Base-by-base conservation (phyloP, 768 basidiomycete species). In the Lactarius sanguifluus region DNA sequence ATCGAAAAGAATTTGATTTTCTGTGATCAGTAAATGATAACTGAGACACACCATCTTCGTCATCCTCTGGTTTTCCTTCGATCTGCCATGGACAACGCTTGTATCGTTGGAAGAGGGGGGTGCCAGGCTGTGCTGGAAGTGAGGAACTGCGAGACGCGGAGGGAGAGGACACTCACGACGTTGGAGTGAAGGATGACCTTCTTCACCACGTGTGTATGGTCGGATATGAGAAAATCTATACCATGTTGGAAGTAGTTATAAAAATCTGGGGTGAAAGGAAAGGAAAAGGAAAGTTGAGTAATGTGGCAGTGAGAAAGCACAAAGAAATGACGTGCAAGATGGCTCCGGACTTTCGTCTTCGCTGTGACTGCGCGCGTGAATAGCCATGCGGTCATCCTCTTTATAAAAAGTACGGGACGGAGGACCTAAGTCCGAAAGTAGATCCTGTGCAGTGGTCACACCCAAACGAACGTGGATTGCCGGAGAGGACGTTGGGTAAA, bases 221-320 rank as follows among this genome's bases (percentile, higher is more conserved):
- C 88, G 28, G 87, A 89, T 20, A 97, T 82, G 34, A 96, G 82
- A 69, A 96, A 91, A 74, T 97, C 94, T 23, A 97, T 77, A 1
- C 94, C 94, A 72, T 94, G 87, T 70, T 94, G 90, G 71, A 96
- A 94, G 73, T 97, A 97, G 72, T 96, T 96, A 77, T 91, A 94
- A 74, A 94, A 94, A 76, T 94, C 92, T 93, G 67, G 2, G 3
- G 47, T 58, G 57, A 28, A 47, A 50, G 45, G 0, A 59, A 20
- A 40, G 7, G 58, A 58, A 23, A 47, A 47, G 9, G 9, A 13
- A 23, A 41, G 3, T n/a, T 57, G n/a, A 45, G 64, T 59, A 65
- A 56, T 64, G 43, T 64, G 25, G 32, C 47, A 3, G 20, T 25
- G 54, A 18, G 25, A 47, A 57, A 25, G 28, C 36, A 61, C 28